phyloP scores from a whole-genome alignment of 129 eudicot genomes.

The Artemisia annua region DNA sequence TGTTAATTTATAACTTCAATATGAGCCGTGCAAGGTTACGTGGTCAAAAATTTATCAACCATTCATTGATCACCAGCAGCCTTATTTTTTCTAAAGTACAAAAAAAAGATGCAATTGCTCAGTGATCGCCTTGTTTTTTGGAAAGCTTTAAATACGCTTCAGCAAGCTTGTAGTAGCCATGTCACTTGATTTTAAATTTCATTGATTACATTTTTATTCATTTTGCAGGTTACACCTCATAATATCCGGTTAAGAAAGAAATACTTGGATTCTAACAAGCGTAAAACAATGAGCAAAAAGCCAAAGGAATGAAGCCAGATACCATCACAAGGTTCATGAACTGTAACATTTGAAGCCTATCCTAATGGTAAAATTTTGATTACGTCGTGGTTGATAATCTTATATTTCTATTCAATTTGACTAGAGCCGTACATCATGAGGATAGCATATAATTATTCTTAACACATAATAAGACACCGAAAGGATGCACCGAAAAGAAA shows the following conservation, averaged over 20 bases:
- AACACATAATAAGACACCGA: constrained; percentile 13
- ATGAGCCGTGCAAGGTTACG: neutral
- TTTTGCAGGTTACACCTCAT: constrained; percentile 76
- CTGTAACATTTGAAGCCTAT: constrained; percentile 5
- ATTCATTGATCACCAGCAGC: neutral
- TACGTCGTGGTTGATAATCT: neutral
- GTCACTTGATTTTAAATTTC: neutral
- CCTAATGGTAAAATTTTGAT: constrained; percentile 23
- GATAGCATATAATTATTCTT: constrained; percentile 8
- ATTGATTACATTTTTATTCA: neutral
- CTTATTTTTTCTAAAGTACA: neutral
- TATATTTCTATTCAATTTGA: neutral
- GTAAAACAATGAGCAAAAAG: constrained; percentile 73
- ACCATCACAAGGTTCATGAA: neutral
- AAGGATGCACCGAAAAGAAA: constrained; percentile 1
- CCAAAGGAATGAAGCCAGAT: constrained; percentile 54
- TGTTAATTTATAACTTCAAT: neutral
- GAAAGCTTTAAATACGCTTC: neutral
- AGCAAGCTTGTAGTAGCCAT: too few species aligned
- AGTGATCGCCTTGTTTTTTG: neutral
- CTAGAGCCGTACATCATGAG: constrained; percentile 3
- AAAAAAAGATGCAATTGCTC: neutral
- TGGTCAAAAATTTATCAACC: neutral
- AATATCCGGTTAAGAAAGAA: constrained; percentile 76
- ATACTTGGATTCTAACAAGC: constrained; percentile 76